Conservation (phyloP, 148 eudicot genomes). For the Spergularia bocconei region DNA sequence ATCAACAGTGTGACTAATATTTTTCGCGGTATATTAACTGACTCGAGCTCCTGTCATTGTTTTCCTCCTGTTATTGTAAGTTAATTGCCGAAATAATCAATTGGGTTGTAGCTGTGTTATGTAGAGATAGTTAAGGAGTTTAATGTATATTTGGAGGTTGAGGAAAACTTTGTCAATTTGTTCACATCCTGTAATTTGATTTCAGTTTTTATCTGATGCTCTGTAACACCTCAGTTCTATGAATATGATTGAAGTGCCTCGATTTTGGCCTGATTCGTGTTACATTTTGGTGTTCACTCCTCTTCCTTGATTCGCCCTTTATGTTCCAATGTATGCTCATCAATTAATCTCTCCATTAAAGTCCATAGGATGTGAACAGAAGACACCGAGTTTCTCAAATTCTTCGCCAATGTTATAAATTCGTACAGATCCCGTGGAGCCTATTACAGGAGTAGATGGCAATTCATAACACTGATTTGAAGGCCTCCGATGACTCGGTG, state of each 20-base stretch:
- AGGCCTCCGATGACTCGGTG: neutral
- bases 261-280: neutral
- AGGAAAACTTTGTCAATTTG: neutral
- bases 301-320: too few species aligned
- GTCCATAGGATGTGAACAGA: too few species aligned
- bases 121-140: conserved; percentile 13
- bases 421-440: too few species aligned
- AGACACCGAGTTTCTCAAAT: too few species aligned
- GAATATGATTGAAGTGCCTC: neutral
- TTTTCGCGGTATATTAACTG: conserved; percentile 12
- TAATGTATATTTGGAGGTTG: conserved; percentile 8
- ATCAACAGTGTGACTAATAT: neutral
- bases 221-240: neutral
- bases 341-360: too few species aligned
- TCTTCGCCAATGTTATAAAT: too few species aligned
- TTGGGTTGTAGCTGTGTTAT: conserved; percentile 15
- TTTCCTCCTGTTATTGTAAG: neutral
- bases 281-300: too few species aligned
- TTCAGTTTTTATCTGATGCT: neutral
- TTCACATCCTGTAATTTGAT: conserved; percentile 1
- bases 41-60: conserved; percentile 13
- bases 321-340: too few species aligned
- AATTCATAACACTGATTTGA: neutral
- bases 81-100: conserved; percentile 7
- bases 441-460: neutral